A percentile compares a stretch with the other conserved stretches of the same genome.
Conservation (phyloP, 2,329 filamentous ascomycete species). For the Fusarium abutilonis region DNA sequence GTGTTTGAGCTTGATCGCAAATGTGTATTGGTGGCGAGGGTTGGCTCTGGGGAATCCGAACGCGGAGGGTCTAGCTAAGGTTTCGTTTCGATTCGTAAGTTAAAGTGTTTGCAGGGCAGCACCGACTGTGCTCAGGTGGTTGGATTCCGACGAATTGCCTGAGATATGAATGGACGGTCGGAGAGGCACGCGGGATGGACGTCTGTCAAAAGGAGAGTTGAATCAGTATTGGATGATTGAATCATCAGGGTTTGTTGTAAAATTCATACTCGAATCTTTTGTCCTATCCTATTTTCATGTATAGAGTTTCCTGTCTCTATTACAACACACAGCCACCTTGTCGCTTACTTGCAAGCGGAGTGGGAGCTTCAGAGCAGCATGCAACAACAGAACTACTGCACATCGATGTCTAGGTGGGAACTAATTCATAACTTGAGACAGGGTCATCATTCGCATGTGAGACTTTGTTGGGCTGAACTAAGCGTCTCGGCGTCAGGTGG, state of each 20-base stretch:
- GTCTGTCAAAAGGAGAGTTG: not conserved
- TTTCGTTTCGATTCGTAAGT: slow-evolving; percentile 1
- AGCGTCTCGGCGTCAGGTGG: slow-evolving; percentile 9
- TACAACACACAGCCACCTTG: slow-evolving; percentile 16
- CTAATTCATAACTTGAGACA: slow-evolving; percentile 6
- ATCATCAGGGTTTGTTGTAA: not conserved
- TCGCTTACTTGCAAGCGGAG: not conserved
- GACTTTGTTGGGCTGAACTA: slow-evolving; percentile 5
- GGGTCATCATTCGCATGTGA: slow-evolving; percentile 1
- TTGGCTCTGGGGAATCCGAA: not conserved
- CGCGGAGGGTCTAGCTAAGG: slow-evolving; percentile 8
- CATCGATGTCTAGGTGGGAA: slow-evolving; percentile 9
- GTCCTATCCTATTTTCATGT: not conserved
- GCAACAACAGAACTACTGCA: not conserved
- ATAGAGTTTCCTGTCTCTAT: slow-evolving; percentile 5
- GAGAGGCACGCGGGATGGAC: not conserved
- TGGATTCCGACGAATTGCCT: not conserved
- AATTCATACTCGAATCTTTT: not conserved
- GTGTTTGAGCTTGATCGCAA: slow-evolving; percentile 4
- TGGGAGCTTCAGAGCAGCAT: not conserved
- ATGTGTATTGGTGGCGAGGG: slow-evolving; percentile 7
- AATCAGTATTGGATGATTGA: not conserved
- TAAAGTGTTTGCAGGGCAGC: slow-evolving; percentile 28
- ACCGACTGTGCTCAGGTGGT: slow-evolving; percentile 6
- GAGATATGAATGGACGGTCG: not conserved